phyloP scores from a whole-genome alignment of 2,329 filamentous ascomycete species.

The Talaromyces sp. region DNA sequence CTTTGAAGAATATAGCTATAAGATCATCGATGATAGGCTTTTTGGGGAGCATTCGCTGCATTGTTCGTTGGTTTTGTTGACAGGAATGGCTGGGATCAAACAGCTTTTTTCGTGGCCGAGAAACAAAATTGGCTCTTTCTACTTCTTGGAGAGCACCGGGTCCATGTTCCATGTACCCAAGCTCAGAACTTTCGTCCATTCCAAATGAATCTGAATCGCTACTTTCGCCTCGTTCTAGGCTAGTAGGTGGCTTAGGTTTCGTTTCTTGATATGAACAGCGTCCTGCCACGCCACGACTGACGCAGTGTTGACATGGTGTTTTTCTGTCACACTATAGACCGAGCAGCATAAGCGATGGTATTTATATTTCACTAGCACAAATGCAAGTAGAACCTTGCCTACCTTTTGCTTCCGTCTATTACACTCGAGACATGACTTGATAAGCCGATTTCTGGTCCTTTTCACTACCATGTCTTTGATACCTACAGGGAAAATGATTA shows the following conservation, averaged over 20 bases:
- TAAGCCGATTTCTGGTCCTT: neutral
- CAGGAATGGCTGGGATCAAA: neutral
- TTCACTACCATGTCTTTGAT: neutral
- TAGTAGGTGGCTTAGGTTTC: neutral
- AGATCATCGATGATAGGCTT: neutral
- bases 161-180: neutral
- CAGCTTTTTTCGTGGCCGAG: neutral
- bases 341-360: neutral
- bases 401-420: neutral
- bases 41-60: neutral
- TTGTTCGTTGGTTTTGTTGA: too few relatives aligned
- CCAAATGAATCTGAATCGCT: neutral
- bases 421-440: neutral
- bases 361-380: neutral
- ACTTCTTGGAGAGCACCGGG: neutral
- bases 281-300: neutral
- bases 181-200: neutral
- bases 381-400: neutral
- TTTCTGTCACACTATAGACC: neutral
- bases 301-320: neutral
- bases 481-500: neutral
- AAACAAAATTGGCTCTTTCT: neutral
- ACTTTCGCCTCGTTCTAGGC: neutral
- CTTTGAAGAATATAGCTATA: too few relatives aligned
- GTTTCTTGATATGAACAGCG: neutral